A percentile compares a stretch with the other conserved stretches of the same genome.
Evolutionary conservation across 371 early-diverging fungal genomes (phyloP).

Genomic region (Zychaea mexicana): DNA sequence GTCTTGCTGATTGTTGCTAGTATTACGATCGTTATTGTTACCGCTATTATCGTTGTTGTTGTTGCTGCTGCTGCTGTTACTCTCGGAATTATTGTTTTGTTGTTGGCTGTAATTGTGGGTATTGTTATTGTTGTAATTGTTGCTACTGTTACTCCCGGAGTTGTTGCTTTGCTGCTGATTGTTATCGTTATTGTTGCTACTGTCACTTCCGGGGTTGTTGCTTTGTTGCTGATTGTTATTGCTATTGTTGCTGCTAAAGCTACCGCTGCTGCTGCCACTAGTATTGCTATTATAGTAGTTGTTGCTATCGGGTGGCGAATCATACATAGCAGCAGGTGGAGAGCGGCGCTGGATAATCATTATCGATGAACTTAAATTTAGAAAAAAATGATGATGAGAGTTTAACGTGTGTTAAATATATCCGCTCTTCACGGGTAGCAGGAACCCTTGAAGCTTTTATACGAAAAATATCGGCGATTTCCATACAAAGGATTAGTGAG

Average conservation of each 20-base stretch:
- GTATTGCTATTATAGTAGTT: background rate
- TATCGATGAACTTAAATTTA: no score
- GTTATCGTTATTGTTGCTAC: constrained; percentile 3
- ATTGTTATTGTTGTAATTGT: background rate
- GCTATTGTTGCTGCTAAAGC: background rate
- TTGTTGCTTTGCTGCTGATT: constrained; percentile 1
- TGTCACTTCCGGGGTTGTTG: no score
- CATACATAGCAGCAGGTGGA: background rate
- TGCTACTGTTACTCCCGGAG: background rate
- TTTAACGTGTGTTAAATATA: no score
- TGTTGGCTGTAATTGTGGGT: background rate
- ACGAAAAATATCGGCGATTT: no score
- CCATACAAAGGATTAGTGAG: no score
- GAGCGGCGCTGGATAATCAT: no score
- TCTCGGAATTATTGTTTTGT: background rate
- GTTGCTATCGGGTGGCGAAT: background rate
- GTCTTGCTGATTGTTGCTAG: constrained; percentile 5
- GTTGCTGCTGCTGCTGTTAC: constrained; percentile 7
- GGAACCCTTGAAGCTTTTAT: no score
- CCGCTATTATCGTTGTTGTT: constrained; percentile 9
- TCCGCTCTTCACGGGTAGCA: no score
- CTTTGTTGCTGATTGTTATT: background rate
- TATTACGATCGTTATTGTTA: constrained; percentile 7
- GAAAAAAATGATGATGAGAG: no score
- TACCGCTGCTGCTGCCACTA: constrained; percentile 8